Conservation (phyloP, 306 rosid species). For the Quercus gilva region DNA sequence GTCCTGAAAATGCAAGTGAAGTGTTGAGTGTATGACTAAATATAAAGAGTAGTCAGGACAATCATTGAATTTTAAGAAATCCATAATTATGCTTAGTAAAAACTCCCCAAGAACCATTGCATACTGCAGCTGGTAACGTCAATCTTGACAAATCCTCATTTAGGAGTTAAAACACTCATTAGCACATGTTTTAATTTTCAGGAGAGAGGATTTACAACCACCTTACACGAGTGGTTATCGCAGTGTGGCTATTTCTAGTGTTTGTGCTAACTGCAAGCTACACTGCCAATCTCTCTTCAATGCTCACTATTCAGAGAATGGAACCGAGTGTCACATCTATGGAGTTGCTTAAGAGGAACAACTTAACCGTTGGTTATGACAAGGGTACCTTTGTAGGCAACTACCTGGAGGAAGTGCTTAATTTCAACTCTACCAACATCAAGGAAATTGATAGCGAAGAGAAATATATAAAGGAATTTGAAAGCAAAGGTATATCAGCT, state of each 20-base stretch:
- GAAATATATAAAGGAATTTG: not conserved
- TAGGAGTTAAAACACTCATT: too few relatives aligned
- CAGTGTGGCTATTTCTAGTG: conserved; percentile 58
- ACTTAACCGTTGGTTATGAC: conserved; percentile 51
- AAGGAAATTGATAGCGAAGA: not conserved
- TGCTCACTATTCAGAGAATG: conserved; percentile 53
- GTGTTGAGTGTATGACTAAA: too few relatives aligned
- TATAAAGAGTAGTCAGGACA: too few relatives aligned
- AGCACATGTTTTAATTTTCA: conserved; percentile 16
- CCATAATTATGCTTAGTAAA: too few relatives aligned
- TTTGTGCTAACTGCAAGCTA: conserved; percentile 55
- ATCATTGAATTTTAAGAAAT: too few relatives aligned
- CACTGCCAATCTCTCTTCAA: conserved; percentile 71
- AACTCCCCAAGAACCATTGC: too few relatives aligned
- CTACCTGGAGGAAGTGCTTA: not conserved
- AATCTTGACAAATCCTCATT: too few relatives aligned
- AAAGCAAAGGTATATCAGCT: conserved; percentile 9
- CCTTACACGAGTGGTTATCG: conserved; percentile 48
- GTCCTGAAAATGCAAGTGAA: too few relatives aligned
- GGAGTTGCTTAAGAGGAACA: conserved; percentile 29
- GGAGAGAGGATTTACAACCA: conserved; percentile 47
- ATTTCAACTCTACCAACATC: not conserved
- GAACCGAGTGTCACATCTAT: conserved; percentile 28
- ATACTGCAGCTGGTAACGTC: too few relatives aligned
- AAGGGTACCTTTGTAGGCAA: conserved; percentile 10